These are phyloP conservation scores for Vaccinium darrowii DNA, from an alignment of 148 eudicot genomes.

Conservation along the genomic window DNA sequence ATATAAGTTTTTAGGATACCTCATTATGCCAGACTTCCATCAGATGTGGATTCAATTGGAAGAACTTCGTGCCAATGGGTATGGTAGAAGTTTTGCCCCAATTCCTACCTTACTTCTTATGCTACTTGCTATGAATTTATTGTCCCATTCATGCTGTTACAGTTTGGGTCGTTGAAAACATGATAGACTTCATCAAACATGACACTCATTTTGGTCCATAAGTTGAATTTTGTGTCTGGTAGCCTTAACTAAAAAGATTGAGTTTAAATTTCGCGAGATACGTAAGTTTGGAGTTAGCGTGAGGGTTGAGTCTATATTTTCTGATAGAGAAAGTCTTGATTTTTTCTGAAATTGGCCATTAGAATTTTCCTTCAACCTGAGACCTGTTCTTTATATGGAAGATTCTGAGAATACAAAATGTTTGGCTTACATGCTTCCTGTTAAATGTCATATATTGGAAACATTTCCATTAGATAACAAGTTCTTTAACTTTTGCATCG, in stretches of 20 bases:
- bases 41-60: background rate
- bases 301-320: background rate
- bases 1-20: background rate
- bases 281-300: background rate
- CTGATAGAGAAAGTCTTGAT: too few species aligned
- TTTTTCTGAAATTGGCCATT: background rate
- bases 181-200: background rate
- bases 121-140: background rate
- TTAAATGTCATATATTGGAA: background rate
- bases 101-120: background rate
- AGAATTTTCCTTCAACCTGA: background rate
- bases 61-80: background rate
- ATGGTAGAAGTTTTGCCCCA: background rate
- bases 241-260: background rate
- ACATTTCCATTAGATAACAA: background rate
- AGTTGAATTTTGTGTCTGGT: background rate
- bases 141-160: background rate
- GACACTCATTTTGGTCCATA: background rate
- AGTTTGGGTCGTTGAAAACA: background rate
- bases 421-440: background rate
- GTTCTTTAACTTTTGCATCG: background rate
- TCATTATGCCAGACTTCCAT: background rate
- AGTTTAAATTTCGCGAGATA: background rate
- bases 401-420: background rate
- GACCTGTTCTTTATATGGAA: background rate